Base-by-base conservation (phyloP, 768 basidiomycete species). In the Podaxis mareebaensis region DNA sequence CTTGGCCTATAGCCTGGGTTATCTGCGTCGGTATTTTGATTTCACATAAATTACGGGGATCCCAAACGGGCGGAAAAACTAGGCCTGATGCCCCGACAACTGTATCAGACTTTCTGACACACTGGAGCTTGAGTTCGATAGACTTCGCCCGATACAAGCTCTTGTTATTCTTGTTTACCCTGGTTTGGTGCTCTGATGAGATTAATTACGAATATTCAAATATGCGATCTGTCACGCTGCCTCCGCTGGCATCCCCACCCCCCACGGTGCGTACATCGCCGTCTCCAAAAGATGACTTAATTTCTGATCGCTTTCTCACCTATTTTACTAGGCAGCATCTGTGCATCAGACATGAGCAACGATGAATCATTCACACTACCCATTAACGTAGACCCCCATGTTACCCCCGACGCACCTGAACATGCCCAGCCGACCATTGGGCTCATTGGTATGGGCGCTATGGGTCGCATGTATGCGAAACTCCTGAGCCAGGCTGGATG, bases 371-470 rank as follows among this genome's bases (percentile, higher is more conserved):
- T 36, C 46, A 22, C 33, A 2, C 67, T 73, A 7, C 71, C 73
- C 12, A 68, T 74, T 53, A 75, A 75, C 51, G 70, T 75, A 38
- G 64, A 68, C 62, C 68, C 74, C 12, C 64, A 74, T 60, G 72
- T 77, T 28, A 72, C 76, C 6, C 76, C 79, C 11, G 67, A 71
- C n/a, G 71, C 71, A 4, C 73, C 73, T 8, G 53, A 67, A 30
- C 69, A 77, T 64, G 67, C 67, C 26, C 93, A 95, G 67, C 92
- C 93, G 5, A 82, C 83, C 0, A 91, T 99, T 42, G 96, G 96
- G 1, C 79, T 97, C 57, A 97, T 97, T 65, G 96, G 96, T 2
- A 97, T 98, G 95, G 96, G 96, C 0, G 92, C 92, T 55, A 99
- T 99, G 96, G 96, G 96, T 2, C 81, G 79, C 70, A 94, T 99